A percentile compares a stretch with the other conserved stretches of the same genome.
These are phyloP conservation scores for Epicoccum sorghinum DNA, from an alignment of 2,329 filamentous ascomycete genomes.

Conservation along the genomic window DNA sequence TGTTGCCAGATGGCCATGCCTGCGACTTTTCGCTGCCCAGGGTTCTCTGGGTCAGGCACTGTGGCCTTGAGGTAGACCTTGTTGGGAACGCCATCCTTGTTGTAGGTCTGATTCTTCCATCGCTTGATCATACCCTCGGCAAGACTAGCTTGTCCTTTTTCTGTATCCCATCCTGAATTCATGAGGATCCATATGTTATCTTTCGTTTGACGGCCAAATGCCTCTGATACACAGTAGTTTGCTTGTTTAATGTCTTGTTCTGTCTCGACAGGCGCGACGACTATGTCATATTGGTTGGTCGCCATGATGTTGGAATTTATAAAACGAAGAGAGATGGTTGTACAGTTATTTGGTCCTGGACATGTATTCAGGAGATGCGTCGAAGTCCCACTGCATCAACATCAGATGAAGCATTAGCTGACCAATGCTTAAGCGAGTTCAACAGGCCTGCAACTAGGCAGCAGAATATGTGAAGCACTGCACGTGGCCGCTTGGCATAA, in stretches of 20 bases:
- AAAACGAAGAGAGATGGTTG: background rate
- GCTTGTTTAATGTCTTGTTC: slow-evolving; percentile 33
- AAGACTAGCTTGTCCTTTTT: slow-evolving; percentile 50
- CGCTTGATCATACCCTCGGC: slow-evolving; percentile 50
- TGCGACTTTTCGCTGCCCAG: slow-evolving; percentile 47
- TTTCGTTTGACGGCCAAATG: slow-evolving; percentile 58
- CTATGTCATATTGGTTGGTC: slow-evolving; percentile 16
- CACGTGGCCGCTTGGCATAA: background rate
- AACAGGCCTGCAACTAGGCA: slow-evolving; percentile 6
- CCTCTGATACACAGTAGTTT: slow-evolving; percentile 44
- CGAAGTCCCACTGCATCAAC: background rate
- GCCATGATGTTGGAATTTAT: slow-evolving; percentile 16
- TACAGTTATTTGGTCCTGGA: background rate
- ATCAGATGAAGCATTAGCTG: slow-evolving; percentile 3
- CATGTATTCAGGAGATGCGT: background rate
- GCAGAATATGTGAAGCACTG: background rate
- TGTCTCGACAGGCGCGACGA: slow-evolving; percentile 26
- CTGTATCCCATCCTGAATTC: slow-evolving; percentile 63
- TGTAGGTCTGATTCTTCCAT: slow-evolving; percentile 50
- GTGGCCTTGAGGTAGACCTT: slow-evolving; percentile 63
- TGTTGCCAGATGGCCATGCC: slow-evolving; percentile 64
- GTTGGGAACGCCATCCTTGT: slow-evolving; percentile 56
- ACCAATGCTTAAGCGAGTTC: slow-evolving; percentile 6
- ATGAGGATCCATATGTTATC: slow-evolving; percentile 60
- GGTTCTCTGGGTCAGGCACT: slow-evolving; percentile 43